phyloP scores from a whole-genome alignment of 768 basidiomycete species.

The Suillus occidentalis region DNA sequence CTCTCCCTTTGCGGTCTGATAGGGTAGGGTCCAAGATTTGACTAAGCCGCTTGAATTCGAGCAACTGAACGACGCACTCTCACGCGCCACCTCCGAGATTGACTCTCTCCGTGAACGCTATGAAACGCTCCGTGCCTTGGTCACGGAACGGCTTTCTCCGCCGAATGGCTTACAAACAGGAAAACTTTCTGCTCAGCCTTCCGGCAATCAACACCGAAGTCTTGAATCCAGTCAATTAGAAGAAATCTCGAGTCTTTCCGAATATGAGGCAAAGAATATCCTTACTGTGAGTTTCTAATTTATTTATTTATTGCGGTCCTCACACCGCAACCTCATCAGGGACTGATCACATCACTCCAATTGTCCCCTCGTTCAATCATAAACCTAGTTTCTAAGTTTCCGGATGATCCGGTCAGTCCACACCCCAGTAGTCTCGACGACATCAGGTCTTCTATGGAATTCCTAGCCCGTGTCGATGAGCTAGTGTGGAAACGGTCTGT shows the following conservation, averaged over 20 bases:
- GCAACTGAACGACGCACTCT: slow-evolving; percentile 25
- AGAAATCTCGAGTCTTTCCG: slow-evolving; percentile 23
- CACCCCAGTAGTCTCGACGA: slow-evolving; percentile 12
- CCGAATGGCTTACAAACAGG: background rate
- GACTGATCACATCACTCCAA: background rate
- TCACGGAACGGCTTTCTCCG: slow-evolving; percentile 16
- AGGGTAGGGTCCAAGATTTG: background rate
- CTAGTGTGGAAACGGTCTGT: slow-evolving; percentile 28
- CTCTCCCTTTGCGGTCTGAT: background rate
- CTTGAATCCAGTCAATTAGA: background rate
- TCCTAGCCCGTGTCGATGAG: slow-evolving; percentile 27
- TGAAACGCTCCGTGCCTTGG: slow-evolving; percentile 21
- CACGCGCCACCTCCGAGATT: slow-evolving; percentile 25
- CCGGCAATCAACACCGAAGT: background rate
- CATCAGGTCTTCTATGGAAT: slow-evolving; percentile 24
- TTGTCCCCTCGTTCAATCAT: background rate
- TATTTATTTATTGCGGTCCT: background rate
- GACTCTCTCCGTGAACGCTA: slow-evolving; percentile 25
- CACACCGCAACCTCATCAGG: background rate
- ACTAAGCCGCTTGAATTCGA: slow-evolving; percentile 23
- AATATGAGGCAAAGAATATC: slow-evolving; percentile 21
- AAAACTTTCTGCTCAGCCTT: background rate
- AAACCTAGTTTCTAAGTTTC: background rate
- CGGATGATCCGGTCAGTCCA: background rate
- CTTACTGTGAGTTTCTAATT: slow-evolving; percentile 19